phyloP scores from a whole-genome alignment of 306 rosid species.

The Astragalus membranaceus region DNA sequence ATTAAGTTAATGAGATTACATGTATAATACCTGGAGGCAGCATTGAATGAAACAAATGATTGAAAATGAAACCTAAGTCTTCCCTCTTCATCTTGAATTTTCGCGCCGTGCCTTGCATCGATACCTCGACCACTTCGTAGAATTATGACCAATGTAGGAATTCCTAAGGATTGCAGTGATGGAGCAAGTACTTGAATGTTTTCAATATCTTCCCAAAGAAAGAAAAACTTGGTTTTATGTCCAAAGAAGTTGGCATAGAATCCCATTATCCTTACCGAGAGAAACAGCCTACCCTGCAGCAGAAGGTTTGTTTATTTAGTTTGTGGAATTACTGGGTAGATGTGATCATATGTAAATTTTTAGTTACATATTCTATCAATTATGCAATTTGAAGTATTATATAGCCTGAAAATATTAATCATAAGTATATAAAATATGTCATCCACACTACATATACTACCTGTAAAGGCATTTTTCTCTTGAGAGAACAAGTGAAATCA shows the following conservation, averaged over 20 bases:
- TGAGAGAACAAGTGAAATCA: constrained; percentile 70
- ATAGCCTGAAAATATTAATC: background rate
- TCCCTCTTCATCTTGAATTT: constrained; percentile 80
- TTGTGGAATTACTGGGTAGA: background rate
- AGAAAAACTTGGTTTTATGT: constrained; percentile 80
- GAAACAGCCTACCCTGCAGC: constrained; percentile 71
- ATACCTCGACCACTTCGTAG: constrained; percentile 62
- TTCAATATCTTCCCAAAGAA: constrained; percentile 94
- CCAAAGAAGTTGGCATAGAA: constrained; percentile 77
- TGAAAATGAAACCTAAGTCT: constrained; percentile 82
- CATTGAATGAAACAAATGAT: constrained; percentile 66
- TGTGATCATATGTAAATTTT: background rate
- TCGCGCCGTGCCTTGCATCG: constrained; percentile 82
- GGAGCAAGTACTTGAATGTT: constrained; percentile 68
- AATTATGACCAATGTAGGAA: constrained; percentile 63
- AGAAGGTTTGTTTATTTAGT: constrained; percentile 11
- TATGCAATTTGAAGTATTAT: background rate
- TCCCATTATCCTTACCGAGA: constrained; percentile 82
- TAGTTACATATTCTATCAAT: background rate
- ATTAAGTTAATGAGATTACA: background rate
- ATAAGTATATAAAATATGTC: background rate
- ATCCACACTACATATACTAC: constrained; percentile 25
- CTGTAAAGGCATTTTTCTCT: constrained; percentile 76
- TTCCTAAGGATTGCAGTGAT: constrained; percentile 64
- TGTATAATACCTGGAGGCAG: constrained; percentile 57